Evolutionary conservation across 2,329 filamentous ascomycete species (phyloP).

Genomic region (Beauveria medogensis): DNA sequence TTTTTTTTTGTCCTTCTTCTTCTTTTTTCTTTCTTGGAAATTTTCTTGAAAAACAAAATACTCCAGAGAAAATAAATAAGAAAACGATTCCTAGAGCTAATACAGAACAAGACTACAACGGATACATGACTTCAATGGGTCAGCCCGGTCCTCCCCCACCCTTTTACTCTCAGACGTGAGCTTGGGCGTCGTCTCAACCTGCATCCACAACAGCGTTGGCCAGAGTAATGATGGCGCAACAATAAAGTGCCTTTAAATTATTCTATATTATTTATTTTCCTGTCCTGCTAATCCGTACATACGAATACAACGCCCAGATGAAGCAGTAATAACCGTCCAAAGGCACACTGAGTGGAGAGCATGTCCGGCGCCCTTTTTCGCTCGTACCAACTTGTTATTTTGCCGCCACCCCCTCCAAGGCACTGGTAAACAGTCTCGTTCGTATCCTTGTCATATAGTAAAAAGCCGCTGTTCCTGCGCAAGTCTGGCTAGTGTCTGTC

Average conservation of each 20-base stretch:
- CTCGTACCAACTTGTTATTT: background rate
- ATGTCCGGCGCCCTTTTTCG: background rate
- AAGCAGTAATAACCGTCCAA: background rate
- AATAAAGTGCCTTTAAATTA: background rate
- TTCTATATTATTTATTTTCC: background rate
- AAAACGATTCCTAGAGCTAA: background rate
- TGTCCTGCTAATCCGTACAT: background rate
- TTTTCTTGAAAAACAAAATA: background rate
- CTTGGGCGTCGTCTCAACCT: conserved; percentile 10
- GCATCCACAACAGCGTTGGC: conserved; percentile 4
- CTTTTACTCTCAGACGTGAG: conserved; percentile 12
- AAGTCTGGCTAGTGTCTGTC: background rate
- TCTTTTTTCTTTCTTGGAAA: background rate
- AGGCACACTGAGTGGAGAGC: conserved; percentile 1
- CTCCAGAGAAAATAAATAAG: no score
- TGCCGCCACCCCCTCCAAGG: background rate
- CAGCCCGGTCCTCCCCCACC: conserved; percentile 6
- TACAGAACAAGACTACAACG: background rate
- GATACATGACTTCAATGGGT: background rate
- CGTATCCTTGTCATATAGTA: background rate
- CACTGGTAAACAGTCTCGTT: background rate
- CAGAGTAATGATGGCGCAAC: background rate
- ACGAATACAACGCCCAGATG: background rate
- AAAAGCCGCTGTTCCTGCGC: conserved; percentile 1
- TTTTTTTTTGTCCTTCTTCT: background rate